Conservation (phyloP, 257 asterid species). For the Solanum lycopersicoides region DNA sequence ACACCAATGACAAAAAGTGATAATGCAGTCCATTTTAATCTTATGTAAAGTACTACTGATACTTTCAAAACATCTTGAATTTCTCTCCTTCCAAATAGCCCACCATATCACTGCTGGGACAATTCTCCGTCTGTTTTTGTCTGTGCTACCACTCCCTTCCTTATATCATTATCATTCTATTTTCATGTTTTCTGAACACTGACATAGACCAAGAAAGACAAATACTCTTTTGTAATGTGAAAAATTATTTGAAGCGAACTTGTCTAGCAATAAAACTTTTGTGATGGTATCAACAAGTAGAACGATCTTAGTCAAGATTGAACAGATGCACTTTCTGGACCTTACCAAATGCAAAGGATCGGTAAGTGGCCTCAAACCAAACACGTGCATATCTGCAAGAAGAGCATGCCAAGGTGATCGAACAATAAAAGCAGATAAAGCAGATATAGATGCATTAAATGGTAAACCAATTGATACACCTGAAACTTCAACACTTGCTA, state of each 20-base stretch:
- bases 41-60: too few relatives aligned
- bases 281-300: background rate
- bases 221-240: background rate
- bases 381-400: conserved; percentile 80
- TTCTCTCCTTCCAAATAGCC: too few relatives aligned
- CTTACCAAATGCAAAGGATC: conserved; percentile 94
- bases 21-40: too few relatives aligned
- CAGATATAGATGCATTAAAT: background rate
- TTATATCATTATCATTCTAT: background rate
- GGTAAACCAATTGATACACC: background rate
- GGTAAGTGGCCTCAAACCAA: conserved; percentile 76
- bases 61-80: too few relatives aligned
- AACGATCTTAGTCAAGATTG: background rate
- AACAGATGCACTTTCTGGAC: conserved; percentile 11
- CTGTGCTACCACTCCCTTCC: too few relatives aligned
- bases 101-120: too few relatives aligned
- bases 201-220: background rate
- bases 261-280: background rate
- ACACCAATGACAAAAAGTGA: too few relatives aligned
- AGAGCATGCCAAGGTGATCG: conserved; percentile 5
- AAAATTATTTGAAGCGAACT: background rate
- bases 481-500: background rate
- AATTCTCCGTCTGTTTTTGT: too few relatives aligned
- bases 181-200: background rate
- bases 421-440: background rate